Percentiles rank a stretch among this genome's conserved stretches.
These are phyloP conservation scores for Heritiera fomes DNA, from an alignment of 345 rosid species.

Conservation along the genomic window DNA sequence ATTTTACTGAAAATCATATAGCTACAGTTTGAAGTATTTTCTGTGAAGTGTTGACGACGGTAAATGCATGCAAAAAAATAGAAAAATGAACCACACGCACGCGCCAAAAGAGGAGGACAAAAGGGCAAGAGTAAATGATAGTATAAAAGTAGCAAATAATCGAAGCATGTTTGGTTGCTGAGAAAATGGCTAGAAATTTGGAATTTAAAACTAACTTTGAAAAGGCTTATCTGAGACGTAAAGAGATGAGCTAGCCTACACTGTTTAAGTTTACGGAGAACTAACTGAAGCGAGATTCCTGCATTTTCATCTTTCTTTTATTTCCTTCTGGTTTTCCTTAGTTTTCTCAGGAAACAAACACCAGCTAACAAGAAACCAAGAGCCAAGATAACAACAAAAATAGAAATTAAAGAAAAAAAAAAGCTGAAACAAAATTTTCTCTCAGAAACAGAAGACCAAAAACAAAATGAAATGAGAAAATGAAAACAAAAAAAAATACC, in stretches of 20 bases:
- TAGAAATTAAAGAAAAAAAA: background rate
- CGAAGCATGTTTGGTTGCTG: constrained; percentile 4
- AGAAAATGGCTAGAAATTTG: background rate
- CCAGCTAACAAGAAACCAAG: constrained; percentile 6
- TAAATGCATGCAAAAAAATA: constrained; percentile 12
- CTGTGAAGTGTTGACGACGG: background rate
- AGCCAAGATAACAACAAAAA: background rate
- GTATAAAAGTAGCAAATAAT: background rate
- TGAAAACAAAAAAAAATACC: constrained; percentile 18
- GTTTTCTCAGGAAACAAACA: constrained; percentile 32
- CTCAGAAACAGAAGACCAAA: background rate
- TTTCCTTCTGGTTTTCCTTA: background rate
- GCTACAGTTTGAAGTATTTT: background rate
- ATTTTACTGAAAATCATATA: background rate
- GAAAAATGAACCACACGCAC: background rate
- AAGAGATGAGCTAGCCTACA: background rate
- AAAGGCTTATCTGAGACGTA: background rate
- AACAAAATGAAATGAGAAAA: background rate
- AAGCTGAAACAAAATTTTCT: background rate
- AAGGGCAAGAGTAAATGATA: background rate
- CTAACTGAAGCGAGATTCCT: constrained; percentile 16
- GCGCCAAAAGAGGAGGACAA: background rate
- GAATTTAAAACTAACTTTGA: background rate
- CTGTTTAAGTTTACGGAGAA: constrained; percentile 10
- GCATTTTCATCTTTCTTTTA: background rate